Evolutionary conservation across 2,329 filamentous ascomycete genomes (phyloP).

Genomic region (Diaporthe citriasiana): DNA sequence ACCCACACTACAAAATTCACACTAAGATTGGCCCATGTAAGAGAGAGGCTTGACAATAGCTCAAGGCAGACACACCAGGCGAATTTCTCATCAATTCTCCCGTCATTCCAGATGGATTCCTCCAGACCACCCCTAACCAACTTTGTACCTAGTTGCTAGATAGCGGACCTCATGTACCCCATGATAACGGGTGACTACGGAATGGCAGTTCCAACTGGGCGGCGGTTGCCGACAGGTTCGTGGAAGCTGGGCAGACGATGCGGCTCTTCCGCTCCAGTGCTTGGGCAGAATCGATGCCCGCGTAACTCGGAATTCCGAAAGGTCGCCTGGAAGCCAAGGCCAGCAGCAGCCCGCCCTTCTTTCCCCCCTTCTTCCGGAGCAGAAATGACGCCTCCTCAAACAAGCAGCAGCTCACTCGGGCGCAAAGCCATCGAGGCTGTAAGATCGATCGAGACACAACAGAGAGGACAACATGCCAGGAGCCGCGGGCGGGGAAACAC

Average conservation of each 20-base stretch:
- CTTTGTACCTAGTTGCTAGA: background rate
- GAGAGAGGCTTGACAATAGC: constrained; percentile 29
- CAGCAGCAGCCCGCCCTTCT: background rate
- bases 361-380: background rate
- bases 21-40: constrained; percentile 23
- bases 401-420: background rate
- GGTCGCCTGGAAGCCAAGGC: background rate
- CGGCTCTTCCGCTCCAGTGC: constrained; percentile 12
- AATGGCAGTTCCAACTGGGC: background rate
- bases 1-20: background rate
- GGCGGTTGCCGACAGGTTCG: background rate
- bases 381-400: background rate
- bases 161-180: background rate
- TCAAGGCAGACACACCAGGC: constrained; percentile 33
- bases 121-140: constrained; percentile 30
- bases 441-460: background rate
- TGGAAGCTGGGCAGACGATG: background rate
- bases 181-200: background rate
- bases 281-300: background rate
- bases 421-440: background rate
- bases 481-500: background rate
- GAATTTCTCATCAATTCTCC: background rate
- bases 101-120: constrained; percentile 1
- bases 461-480: background rate
- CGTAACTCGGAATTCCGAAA: background rate